phyloP scores from a whole-genome alignment of 2,329 filamentous ascomycete genomes.

The Sporothrix inflata region DNA sequence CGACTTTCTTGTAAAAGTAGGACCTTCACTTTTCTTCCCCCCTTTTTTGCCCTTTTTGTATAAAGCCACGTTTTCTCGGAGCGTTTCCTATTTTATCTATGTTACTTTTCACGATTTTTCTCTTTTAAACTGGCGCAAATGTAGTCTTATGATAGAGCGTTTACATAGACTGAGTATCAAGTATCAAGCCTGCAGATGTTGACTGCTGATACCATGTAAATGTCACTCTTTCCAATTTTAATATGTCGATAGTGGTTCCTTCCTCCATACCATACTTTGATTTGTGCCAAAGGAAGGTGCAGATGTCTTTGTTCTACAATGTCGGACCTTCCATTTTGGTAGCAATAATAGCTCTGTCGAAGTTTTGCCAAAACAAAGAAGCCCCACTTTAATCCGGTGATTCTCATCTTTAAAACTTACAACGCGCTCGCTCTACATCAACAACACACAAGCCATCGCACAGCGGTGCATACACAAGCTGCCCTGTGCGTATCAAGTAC shows the following conservation, averaged over 20 bases:
- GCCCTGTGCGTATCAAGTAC: neutral
- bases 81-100: constrained; percentile 12
- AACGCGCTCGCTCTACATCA: neutral
- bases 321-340: neutral
- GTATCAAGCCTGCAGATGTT: neutral
- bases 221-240: too few species aligned
- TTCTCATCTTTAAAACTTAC: constrained; percentile 2
- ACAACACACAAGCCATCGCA: neutral
- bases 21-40: neutral
- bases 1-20: neutral
- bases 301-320: neutral
- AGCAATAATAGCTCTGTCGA: neutral
- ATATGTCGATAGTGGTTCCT: neutral
- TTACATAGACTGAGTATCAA: neutral
- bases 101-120: neutral
- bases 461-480: neutral
- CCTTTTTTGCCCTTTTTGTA: neutral
- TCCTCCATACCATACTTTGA: neutral
- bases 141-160: neutral
- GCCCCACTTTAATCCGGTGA: constrained; percentile 15
- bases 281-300: neutral
- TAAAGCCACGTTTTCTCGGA: neutral
- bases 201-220: too few species aligned
- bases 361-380: neutral
- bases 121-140: neutral